phyloP scores from a whole-genome alignment of 768 basidiomycete species.

The Lactarius tabidus region DNA sequence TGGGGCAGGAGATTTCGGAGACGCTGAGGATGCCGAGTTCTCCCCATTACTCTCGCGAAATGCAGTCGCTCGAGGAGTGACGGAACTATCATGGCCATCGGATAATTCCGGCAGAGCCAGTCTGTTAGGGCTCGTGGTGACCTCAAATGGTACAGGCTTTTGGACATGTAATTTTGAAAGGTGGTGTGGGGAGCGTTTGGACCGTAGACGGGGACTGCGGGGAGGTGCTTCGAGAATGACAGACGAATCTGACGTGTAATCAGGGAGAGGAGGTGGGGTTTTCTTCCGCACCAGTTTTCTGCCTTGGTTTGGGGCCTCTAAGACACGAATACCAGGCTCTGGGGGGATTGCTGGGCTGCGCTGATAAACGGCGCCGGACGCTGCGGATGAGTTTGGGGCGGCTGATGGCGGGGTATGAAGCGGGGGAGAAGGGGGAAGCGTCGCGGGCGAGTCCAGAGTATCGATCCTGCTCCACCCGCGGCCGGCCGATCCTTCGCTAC shows the following conservation, averaged over 20 bases:
- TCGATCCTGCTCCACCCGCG: conserved; percentile 35
- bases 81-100: conserved; percentile 45
- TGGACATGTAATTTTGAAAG: conserved; percentile 49
- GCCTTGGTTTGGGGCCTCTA: conserved; percentile 31
- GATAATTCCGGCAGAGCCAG: conserved; percentile 50
- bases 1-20: conserved; percentile 30
- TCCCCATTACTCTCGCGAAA: conserved; percentile 38
- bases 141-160: conserved; percentile 21
- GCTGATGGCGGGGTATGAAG: conserved; percentile 34
- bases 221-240: conserved; percentile 35
- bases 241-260: conserved; percentile 53
- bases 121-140: conserved; percentile 40
- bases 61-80: conserved; percentile 53
- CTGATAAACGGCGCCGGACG: conserved; percentile 31
- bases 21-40: conserved; percentile 29
- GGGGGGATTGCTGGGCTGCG: conserved; percentile 34
- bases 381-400: conserved; percentile 29
- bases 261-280: conserved; percentile 31
- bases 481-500: conserved; percentile 28
- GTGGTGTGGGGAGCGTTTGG: conserved; percentile 47
- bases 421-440: conserved; percentile 37
- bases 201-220: conserved; percentile 44
- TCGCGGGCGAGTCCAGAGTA: conserved; percentile 39
- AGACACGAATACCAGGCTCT: conserved; percentile 29
- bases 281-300: conserved; percentile 39